phyloP scores from a whole-genome alignment of 805 yeast species.

The Starmerella etchellsii region DNA sequence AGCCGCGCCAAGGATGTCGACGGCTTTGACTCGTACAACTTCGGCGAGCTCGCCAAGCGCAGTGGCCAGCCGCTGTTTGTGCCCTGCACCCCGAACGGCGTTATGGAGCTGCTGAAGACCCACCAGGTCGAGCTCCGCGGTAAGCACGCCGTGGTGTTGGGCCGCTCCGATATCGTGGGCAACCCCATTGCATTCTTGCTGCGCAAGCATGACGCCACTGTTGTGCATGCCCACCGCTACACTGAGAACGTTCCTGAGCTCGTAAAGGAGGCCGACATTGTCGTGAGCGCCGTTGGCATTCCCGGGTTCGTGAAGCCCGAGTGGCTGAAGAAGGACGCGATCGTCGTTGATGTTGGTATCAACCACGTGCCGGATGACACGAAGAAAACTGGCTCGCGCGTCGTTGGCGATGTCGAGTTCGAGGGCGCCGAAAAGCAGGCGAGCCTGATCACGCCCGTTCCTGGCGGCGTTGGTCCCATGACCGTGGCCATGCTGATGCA shows the following conservation, averaged over 20 bases:
- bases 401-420: slow-evolving; percentile 85
- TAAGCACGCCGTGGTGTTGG: slow-evolving; percentile 76
- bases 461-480: slow-evolving; percentile 99
- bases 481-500: slow-evolving; percentile 91
- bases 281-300: slow-evolving; percentile 87
- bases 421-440: slow-evolving; percentile 54
- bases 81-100: slow-evolving; percentile 95
- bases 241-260: slow-evolving; percentile 48
- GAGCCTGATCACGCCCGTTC: slow-evolving; percentile 79
- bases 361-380: slow-evolving; percentile 67
- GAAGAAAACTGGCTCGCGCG: slow-evolving; percentile 62
- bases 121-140: slow-evolving; percentile 57
- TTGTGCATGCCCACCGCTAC: slow-evolving; percentile 71
- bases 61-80: slow-evolving; percentile 71
- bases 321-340: slow-evolving; percentile 72
- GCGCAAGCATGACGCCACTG: slow-evolving; percentile 69
- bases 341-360: slow-evolving; percentile 93
- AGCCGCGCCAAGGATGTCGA: slow-evolving; percentile 82
- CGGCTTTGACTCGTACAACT: slow-evolving; percentile 79
- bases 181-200: slow-evolving; percentile 79
- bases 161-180: slow-evolving; percentile 96
- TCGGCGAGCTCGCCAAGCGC: slow-evolving; percentile 82
- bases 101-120: slow-evolving; percentile 62
- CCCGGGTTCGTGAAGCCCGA: slow-evolving; percentile 75
- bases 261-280: slow-evolving; percentile 65